phyloP scores from a whole-genome alignment of 495 filamentous ascomycete genomes.

The Hypoxylon fuscum region DNA sequence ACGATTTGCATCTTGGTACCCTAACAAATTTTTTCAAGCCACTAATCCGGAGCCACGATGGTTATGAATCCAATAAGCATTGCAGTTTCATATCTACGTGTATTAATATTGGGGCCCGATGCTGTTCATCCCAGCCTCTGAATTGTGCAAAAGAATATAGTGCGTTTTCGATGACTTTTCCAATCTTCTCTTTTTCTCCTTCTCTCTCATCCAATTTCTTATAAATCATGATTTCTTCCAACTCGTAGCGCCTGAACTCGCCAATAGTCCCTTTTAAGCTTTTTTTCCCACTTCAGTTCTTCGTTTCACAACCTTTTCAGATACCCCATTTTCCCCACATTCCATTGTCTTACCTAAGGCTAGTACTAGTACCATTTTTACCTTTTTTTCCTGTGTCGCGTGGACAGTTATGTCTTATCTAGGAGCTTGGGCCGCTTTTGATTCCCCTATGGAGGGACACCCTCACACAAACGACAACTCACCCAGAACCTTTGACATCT shows the following conservation, averaged over 20 bases:
- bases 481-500: constrained; percentile 31
- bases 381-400: too few relatives aligned
- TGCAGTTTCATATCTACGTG: not conserved
- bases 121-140: not conserved
- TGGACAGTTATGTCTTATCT: not conserved
- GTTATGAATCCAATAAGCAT: not conserved
- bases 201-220: too few relatives aligned
- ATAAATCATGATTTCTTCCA: too few relatives aligned
- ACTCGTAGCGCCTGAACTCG: too few relatives aligned
- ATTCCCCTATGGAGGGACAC: not conserved
- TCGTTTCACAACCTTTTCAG: too few relatives aligned
- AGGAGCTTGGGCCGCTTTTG: constrained; percentile 3
- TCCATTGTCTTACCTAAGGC: not conserved
- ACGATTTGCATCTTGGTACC: not conserved
- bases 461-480: constrained; percentile 10
- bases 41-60: not conserved
- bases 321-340: not conserved
- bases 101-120: not conserved
- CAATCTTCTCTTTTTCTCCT: not conserved
- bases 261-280: too few relatives aligned
- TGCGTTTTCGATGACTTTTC: not conserved
- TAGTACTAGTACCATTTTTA: not conserved
- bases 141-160: constrained; percentile 1
- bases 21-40: not conserved
- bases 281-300: too few relatives aligned